Conservation (phyloP, 1,284 basidiomycete species). For the Puccinia brachypodii region DNA sequence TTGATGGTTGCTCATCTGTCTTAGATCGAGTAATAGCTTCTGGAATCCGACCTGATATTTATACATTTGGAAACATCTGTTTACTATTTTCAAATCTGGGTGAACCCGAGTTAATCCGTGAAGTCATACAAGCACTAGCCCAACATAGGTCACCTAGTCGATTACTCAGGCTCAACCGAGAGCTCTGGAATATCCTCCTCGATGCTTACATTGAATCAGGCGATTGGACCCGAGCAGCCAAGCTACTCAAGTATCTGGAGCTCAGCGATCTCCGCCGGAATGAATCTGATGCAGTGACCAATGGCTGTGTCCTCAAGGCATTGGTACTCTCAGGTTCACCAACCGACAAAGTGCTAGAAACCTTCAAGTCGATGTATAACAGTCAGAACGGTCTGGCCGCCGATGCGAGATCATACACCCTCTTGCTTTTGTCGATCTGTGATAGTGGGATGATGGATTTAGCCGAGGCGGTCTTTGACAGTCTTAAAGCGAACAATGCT, state of each 20-base stretch:
- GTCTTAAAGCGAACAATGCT: constrained; percentile 53
- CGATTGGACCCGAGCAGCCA: constrained; percentile 73
- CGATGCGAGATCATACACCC: constrained; percentile 69
- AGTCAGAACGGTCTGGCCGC: constrained; percentile 63
- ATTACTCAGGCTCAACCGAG: constrained; percentile 65
- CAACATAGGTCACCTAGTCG: constrained; percentile 54
- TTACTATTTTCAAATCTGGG: constrained; percentile 67
- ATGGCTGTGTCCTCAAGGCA: constrained; percentile 75
- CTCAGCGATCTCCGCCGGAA: constrained; percentile 56
- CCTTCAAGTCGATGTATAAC: constrained; percentile 65
- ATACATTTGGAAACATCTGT: constrained; percentile 72
- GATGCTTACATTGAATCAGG: constrained; percentile 79
- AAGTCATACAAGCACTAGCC: constrained; percentile 67
- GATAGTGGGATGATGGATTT: constrained; percentile 70
- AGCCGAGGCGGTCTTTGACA: constrained; percentile 69
- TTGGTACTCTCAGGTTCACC: constrained; percentile 79
- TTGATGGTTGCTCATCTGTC: constrained; percentile 64
- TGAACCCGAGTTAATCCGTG: constrained; percentile 70
- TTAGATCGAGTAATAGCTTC: constrained; percentile 67
- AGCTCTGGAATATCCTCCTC: constrained; percentile 72
- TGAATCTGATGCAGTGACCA: constrained; percentile 62
- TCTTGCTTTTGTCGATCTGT: constrained; percentile 79
- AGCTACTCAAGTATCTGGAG: constrained; percentile 70
- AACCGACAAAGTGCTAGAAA: constrained; percentile 65
- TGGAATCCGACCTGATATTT: constrained; percentile 62